Conservation (phyloP, 2,329 filamentous ascomycete genomes). For the Ophiostoma himal-ulmi region DNA sequence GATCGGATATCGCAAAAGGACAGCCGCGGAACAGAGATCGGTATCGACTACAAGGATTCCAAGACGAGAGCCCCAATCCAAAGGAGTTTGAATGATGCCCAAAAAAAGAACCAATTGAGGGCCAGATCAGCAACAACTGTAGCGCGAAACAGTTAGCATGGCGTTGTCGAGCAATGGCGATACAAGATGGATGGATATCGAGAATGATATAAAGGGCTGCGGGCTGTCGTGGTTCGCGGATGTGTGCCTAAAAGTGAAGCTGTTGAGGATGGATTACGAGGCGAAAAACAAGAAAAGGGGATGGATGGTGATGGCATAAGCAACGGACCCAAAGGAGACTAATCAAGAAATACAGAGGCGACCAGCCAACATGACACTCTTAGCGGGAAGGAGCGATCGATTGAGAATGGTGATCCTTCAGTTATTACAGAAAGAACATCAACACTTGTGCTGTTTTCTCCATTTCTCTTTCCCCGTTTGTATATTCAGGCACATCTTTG, state of each 20-base stretch:
- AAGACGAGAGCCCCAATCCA: neutral
- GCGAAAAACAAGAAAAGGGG: neutral
- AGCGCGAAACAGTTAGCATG: neutral
- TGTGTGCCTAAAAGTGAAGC: neutral
- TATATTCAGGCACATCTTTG: neutral
- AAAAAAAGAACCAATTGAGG: constrained; percentile 2
- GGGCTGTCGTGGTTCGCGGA: neutral
- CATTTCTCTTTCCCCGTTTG: neutral
- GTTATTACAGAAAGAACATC: neutral
- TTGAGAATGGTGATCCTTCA: neutral
- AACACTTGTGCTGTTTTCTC: neutral
- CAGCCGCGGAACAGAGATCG: neutral
- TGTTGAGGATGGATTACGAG: neutral
- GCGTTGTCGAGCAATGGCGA: neutral
- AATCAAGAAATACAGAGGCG: neutral
- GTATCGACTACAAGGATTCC: neutral
- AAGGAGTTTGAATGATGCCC: neutral
- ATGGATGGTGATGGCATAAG: constrained; percentile 2
- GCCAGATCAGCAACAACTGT: neutral
- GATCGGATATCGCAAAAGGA: neutral
- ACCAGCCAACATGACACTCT: neutral
- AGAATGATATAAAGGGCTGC: neutral
- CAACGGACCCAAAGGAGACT: neutral
- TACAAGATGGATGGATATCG: neutral
- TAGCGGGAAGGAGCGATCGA: neutral